Conservation (phyloP, 805 yeast species). For the Ogataea nitratoaversa region DNA sequence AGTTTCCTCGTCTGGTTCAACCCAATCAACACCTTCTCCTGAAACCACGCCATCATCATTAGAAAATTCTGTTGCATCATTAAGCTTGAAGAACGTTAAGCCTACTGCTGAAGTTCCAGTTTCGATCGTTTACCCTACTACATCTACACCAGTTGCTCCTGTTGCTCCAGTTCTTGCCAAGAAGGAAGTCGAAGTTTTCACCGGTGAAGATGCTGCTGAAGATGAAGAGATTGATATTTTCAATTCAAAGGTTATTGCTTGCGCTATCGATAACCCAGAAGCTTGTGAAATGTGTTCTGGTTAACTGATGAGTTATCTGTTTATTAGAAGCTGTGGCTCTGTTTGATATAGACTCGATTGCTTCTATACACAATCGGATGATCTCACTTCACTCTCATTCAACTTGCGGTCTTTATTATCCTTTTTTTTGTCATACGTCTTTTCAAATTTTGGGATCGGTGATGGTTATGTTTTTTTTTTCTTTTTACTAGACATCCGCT, state of each 20-base stretch:
- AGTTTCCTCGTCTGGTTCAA: constrained; percentile 29
- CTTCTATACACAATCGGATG: too few species aligned
- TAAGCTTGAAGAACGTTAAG: constrained; percentile 30
- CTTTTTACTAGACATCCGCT: too few species aligned
- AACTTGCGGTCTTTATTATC: too few species aligned
- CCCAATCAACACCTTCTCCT: constrained; percentile 44
- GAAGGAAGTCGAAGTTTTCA: constrained; percentile 11
- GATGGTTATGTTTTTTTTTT: too few species aligned
- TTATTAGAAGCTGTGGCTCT: neutral
- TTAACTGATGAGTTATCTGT: constrained; percentile 31
- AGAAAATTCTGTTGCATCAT: constrained; percentile 44
- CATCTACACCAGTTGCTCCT: constrained; percentile 1
- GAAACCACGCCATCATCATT: constrained; percentile 36
- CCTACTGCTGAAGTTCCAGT: neutral
- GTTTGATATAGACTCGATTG: neutral
- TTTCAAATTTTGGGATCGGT: too few species aligned
- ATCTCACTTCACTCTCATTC: too few species aligned
- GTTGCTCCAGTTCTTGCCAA: constrained; percentile 10
- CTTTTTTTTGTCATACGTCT: too few species aligned
- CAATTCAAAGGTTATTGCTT: constrained; percentile 91
- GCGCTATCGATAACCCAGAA: constrained; percentile 96
- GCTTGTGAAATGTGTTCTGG: constrained; percentile 99
- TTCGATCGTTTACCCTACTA: constrained; percentile 1
- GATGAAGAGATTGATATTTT: constrained; percentile 72
- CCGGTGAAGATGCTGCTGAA: constrained; percentile 27